Conservation (phyloP, 306 rosid species). For the Spatholobus suberectus region DNA sequence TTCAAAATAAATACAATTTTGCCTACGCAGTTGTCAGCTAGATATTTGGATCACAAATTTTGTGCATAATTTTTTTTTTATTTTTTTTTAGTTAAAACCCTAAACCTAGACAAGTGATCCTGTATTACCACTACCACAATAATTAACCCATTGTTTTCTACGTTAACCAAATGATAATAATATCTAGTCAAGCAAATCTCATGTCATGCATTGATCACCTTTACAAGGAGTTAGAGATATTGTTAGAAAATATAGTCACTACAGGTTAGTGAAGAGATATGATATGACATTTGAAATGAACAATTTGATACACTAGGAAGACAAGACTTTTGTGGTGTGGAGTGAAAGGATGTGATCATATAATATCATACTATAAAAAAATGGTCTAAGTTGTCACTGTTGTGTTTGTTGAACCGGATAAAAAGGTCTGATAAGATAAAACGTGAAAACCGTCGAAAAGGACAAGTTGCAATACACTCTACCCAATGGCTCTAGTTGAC, state of each 20-base stretch:
- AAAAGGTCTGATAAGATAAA: neutral
- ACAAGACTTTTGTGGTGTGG: conserved; percentile 8
- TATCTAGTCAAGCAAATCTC: neutral
- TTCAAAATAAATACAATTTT: neutral
- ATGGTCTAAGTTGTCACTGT: neutral
- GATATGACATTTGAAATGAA: conserved; percentile 5
- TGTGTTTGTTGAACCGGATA: neutral
- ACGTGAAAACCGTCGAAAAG: neutral
- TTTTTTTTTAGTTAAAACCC: neutral
- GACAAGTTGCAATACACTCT: conserved; percentile 21
- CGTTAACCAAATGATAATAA: conserved; percentile 11
- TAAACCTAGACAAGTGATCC: neutral
- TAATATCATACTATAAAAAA: neutral
- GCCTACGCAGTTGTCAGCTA: neutral
- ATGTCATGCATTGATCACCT: neutral
- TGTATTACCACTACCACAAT: neutral
- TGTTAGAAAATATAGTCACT: neutral
- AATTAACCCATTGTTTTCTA: neutral
- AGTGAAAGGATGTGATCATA: neutral
- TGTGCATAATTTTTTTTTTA: no score
- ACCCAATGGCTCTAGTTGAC: conserved; percentile 4
- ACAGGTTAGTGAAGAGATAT: neutral
- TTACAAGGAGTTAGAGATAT: neutral
- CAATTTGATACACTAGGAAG: conserved; percentile 25
- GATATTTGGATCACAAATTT: neutral